Conservation (phyloP, 73 alveolate species). For the Blepharisma japonicum region DNA sequence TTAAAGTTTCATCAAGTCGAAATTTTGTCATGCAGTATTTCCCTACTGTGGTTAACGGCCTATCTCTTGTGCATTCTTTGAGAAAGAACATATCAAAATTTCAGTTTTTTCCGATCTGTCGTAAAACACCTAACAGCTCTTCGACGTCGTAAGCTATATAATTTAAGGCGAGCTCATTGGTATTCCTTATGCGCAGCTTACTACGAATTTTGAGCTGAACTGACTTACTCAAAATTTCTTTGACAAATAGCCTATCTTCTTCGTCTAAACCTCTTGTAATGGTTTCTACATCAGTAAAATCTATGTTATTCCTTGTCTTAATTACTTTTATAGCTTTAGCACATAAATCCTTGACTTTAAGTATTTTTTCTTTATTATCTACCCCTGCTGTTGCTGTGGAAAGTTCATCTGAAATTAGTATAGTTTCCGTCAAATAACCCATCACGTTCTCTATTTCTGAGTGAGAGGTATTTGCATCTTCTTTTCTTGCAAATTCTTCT, state of each 20-base stretch:
- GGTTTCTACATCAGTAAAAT: no score
- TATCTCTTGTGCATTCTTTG: not conserved
- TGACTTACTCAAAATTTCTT: no score
- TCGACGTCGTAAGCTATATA: no score
- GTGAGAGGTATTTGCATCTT: conserved; percentile 36
- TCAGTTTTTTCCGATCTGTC: not conserved
- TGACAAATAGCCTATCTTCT: no score
- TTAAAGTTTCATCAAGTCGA: not conserved
- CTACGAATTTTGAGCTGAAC: no score
- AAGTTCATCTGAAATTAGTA: conserved; percentile 39
- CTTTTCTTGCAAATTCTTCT: conserved; percentile 34
- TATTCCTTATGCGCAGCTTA: no score
- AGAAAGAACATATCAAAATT: not conserved
- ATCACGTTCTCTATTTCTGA: conserved; percentile 49
- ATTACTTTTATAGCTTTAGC: no score
- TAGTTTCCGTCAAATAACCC: conserved; percentile 39
- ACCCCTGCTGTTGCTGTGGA: conserved; percentile 41
- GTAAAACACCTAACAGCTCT: not conserved
- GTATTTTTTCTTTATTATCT: conserved; percentile 45
- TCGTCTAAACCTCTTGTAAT: no score
- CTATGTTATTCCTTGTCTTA: no score
- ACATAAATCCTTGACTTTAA: conserved; percentile 45
- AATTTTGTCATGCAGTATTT: not conserved
- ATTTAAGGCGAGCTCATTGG: no score
- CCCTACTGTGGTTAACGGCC: not conserved